Evolutionary conservation across 257 asterid genomes (phyloP).

Genomic region (Buddleja alternifolia): DNA sequence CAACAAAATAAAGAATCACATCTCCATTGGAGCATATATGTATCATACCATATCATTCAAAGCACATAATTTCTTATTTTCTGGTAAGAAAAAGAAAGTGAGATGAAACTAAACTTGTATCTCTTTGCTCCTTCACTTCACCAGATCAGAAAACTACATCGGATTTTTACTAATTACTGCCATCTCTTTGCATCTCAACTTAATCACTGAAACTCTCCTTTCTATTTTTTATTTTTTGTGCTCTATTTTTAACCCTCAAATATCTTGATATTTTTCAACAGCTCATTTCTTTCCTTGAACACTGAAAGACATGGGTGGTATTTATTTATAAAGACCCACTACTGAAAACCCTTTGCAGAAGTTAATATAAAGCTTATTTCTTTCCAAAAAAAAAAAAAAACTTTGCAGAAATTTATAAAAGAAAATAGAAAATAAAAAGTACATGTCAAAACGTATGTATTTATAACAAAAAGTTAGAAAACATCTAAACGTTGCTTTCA

Average conservation of each 20-base stretch:
- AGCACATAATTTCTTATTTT: constrained; percentile 24
- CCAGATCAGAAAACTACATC: constrained; percentile 40
- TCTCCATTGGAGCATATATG: constrained; percentile 1
- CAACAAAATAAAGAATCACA: not conserved
- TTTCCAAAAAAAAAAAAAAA: too few relatives aligned
- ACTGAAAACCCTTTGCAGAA: constrained; percentile 10
- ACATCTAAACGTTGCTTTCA: constrained; percentile 33
- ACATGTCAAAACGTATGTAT: too few relatives aligned
- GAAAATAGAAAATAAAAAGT: too few relatives aligned
- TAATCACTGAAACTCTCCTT: constrained; percentile 2
- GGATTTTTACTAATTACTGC: constrained; percentile 15
- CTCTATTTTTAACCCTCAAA: constrained; percentile 8
- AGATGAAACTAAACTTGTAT: constrained; percentile 31
- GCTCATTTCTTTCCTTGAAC: constrained; percentile 20
- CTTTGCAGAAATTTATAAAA: too few relatives aligned
- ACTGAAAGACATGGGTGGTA: constrained; percentile 23
- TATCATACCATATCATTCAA: constrained; percentile 22
- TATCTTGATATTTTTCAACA: constrained; percentile 27
- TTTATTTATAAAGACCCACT: constrained; percentile 36
- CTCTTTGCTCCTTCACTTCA: constrained; percentile 29
- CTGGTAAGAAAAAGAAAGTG: constrained; percentile 19
- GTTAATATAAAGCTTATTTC: too few relatives aligned
- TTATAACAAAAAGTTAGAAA: constrained; percentile 5
- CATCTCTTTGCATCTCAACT: constrained; percentile 20
- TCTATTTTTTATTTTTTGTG: constrained; percentile 25